Percentiles rank a stretch among this genome's conserved stretches.
phyloP scores from a whole-genome alignment of 305 asterid genomes.

The Fraxinus nigra region DNA sequence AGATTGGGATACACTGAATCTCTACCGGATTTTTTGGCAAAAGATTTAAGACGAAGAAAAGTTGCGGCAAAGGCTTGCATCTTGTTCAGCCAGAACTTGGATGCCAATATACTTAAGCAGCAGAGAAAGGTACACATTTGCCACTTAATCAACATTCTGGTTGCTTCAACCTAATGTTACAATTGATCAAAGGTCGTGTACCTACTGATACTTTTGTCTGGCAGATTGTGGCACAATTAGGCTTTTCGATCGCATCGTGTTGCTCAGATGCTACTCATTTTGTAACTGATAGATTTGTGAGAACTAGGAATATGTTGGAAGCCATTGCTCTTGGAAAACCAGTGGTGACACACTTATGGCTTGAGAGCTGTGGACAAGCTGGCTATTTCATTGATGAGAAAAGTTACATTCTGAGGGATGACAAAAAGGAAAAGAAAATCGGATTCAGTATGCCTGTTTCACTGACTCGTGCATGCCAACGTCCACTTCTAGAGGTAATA shows the following conservation, averaged over 20 bases:
- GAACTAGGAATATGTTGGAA: constrained; percentile 78
- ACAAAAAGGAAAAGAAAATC: constrained; percentile 65
- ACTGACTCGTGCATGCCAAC: constrained; percentile 53
- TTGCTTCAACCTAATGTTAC: constrained; percentile 13
- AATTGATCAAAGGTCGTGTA: constrained; percentile 12
- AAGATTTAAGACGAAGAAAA: constrained; percentile 54
- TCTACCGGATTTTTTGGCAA: constrained; percentile 56
- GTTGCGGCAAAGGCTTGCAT: constrained; percentile 40
- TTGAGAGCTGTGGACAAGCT: constrained; percentile 67
- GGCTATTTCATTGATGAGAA: constrained; percentile 56
- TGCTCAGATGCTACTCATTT: constrained; percentile 73
- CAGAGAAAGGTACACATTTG: constrained; percentile 56
- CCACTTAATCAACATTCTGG: constrained; percentile 1
- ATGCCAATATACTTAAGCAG: constrained; percentile 44
- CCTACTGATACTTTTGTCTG: constrained; percentile 24
- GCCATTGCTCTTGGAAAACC: constrained; percentile 68
- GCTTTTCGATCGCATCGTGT: constrained; percentile 48
- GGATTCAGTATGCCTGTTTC: constrained; percentile 68
- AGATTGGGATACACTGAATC: constrained; percentile 57
- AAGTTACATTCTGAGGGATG: constrained; percentile 65
- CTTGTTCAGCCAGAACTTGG: constrained; percentile 79
- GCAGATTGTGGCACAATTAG: constrained; percentile 58
- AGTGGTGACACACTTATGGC: constrained; percentile 75
- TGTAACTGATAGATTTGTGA: constrained; percentile 58
- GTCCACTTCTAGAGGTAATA: constrained; percentile 61